Evolutionary conservation across 2,329 filamentous ascomycete species (phyloP), one percentile per base, ranked within the genome.

Genomic region (Juglanconis oblonga): DNA sequence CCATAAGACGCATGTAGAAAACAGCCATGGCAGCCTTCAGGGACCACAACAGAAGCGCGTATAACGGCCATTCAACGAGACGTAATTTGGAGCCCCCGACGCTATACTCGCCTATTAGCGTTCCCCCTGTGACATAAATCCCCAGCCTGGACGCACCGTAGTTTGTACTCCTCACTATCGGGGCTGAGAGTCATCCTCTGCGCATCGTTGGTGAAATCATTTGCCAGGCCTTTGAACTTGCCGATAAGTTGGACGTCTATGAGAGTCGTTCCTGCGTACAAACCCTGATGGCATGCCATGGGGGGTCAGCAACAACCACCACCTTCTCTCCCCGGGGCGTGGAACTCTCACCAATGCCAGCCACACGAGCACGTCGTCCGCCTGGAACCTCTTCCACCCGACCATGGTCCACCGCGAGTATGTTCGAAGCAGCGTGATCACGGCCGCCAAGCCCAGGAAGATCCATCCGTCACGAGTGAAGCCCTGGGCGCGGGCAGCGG

Each of bases 11-110:
- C 33, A 77, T 74, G 67, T 85, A 85, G 67, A 84, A 85, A 47
- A 82, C 71, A 8, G 79, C 73, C 73, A 85, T 78, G 59, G 81
- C 82, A 1, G 77, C 68, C 69, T 86, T 85, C 57, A 86, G 69
- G 36, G 77, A 70, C 77, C 79, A 83, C 50, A 85, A 69, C 33
- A 85, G 69, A 7, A 77, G 68, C 1, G 79, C 78, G 64, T 86
- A 86, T 45, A 76, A 70, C 10, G 77, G 78, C 82, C 83, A 86
- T 14, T 82, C 81, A 0, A 79, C 70, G 2, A 85, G 68, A 61
- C 82, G 79, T 1, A 80, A 78, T 65, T 83, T 80, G 24, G 78
- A 84, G 0, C 82, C 82, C 9, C 75, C 72, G 1, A 82, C 74
- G 33, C 80, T 75, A 35, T 33, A 10, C 32, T 50, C 64, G 36